Conservation (phyloP, 768 basidiomycete genomes). For the Agaricus subrufescens region DNA sequence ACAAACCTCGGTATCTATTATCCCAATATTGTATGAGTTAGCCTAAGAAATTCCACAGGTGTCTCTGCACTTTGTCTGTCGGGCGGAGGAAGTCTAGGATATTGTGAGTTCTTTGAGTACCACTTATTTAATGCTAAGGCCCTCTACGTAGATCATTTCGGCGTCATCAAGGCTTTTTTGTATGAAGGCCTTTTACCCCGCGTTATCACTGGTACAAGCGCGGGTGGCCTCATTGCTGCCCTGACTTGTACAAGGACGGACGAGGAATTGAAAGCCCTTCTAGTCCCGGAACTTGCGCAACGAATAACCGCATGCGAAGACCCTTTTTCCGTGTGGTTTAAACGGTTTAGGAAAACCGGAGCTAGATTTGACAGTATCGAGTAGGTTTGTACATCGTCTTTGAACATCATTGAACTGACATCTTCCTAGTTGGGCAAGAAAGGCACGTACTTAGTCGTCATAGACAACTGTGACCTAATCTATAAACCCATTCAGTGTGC, state of each 20-base stretch:
- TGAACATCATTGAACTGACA: neutral
- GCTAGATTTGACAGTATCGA: conserved; percentile 89
- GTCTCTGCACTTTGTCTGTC: conserved; percentile 90
- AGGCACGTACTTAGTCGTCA: conserved; percentile 42
- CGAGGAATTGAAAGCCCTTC: conserved; percentile 71
- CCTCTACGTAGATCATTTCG: conserved; percentile 64
- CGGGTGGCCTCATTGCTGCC: conserved; percentile 77
- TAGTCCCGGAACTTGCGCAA: conserved; percentile 81
- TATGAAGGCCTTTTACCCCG: conserved; percentile 84
- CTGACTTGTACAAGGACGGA: conserved; percentile 86
- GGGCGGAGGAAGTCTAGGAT: conserved; percentile 95
- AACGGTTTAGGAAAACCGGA: conserved; percentile 78
- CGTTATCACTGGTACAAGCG: conserved; percentile 92
- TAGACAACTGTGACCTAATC: neutral
- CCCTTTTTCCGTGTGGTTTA: conserved; percentile 61
- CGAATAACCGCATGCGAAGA: conserved; percentile 84
- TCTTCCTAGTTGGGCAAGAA: conserved; percentile 71
- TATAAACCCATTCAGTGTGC: conserved; percentile 43
- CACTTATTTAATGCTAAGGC: neutral
- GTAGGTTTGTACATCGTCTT: conserved; percentile 20
- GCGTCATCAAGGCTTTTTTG: conserved; percentile 88
- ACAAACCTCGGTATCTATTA: conserved; percentile 66
- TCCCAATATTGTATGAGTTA: too few species aligned
- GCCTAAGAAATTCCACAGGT: conserved; percentile 20
- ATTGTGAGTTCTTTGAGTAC: conserved; percentile 53